A percentile compares a stretch with the other conserved stretches of the same genome.
These are phyloP conservation scores for Phytophthora europaea DNA, from an alignment of 352 stramenopile genomes.

Conservation along the genomic window DNA sequence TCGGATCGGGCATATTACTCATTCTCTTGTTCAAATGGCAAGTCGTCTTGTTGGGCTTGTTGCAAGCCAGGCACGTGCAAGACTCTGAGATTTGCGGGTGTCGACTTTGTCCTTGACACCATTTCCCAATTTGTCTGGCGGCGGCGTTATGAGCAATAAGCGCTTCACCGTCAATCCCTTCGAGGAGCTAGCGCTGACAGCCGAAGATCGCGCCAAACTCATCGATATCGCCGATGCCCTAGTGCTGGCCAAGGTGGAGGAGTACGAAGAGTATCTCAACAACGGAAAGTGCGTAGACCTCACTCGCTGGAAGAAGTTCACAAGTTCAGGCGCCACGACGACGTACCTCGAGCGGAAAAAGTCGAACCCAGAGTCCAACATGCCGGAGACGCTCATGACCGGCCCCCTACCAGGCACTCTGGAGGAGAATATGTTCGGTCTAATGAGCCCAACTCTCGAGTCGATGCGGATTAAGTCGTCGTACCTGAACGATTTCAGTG, in stretches of 20 bases:
- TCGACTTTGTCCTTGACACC: background rate
- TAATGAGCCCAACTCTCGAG: slow-evolving; percentile 38
- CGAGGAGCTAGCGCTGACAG: slow-evolving; percentile 5
- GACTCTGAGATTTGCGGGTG: background rate
- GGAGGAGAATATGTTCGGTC: slow-evolving; percentile 55
- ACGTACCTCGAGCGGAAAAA: slow-evolving; percentile 26
- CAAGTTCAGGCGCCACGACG: slow-evolving; percentile 3
- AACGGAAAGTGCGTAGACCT: slow-evolving; percentile 16
- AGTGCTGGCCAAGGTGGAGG: slow-evolving; percentile 16
- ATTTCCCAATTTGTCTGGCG: background rate
- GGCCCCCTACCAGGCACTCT: slow-evolving; percentile 35
- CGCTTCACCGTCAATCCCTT: slow-evolving; percentile 34
- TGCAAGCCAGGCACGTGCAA: background rate
- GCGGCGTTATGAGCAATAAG: slow-evolving; percentile 14
- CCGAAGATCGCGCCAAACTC: slow-evolving; percentile 14
- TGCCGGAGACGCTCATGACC: slow-evolving; percentile 32
- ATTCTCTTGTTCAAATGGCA: background rate
- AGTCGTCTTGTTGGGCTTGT: background rate
- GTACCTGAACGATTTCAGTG: slow-evolving; percentile 30
- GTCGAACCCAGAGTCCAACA: slow-evolving; percentile 14
- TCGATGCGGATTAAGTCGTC: slow-evolving; percentile 32
- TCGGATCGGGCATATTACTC: too few relatives aligned
- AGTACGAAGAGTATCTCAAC: slow-evolving; percentile 25
- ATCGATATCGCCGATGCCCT: slow-evolving; percentile 17
- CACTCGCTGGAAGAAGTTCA: slow-evolving; percentile 27